Percentiles rank a stretch among this genome's conserved stretches.
Evolutionary conservation across 371 early-diverging fungal genomes (phyloP).

Genomic region (Mucor velutinosus): DNA sequence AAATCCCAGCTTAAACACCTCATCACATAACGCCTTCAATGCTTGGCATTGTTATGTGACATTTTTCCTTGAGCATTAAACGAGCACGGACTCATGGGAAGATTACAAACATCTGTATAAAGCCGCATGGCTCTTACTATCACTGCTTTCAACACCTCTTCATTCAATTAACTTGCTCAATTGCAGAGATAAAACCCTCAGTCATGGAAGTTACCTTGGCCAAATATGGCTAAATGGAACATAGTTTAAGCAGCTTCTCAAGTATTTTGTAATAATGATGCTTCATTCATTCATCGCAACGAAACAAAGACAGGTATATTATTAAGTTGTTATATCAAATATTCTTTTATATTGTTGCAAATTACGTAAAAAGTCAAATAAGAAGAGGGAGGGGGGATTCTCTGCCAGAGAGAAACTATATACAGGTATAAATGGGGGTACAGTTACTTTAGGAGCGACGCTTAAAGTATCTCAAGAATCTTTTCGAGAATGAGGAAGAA

Average conservation of each 20-base stretch:
- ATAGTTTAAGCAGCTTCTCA: neutral
- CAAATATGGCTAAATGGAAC: neutral
- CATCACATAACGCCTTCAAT: too few species aligned
- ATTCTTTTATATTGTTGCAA: neutral
- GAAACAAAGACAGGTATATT: neutral
- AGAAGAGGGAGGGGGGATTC: neutral
- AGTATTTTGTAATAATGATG: neutral
- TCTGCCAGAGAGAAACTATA: neutral
- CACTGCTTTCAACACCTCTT: too few species aligned
- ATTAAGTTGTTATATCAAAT: neutral
- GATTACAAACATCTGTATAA: too few species aligned
- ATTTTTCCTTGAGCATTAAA: too few species aligned
- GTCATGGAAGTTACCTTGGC: neutral
- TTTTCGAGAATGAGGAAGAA: neutral
- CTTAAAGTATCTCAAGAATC: conserved; percentile 3
- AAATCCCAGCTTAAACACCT: too few species aligned
- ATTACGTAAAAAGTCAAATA: neutral
- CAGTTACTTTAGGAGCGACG: neutral
- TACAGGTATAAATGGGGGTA: neutral
- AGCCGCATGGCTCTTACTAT: too few species aligned
- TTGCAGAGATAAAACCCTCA: too few species aligned
- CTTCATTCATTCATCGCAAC: neutral
- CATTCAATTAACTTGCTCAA: too few species aligned
- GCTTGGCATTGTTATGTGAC: too few species aligned
- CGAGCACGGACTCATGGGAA: too few species aligned